Percentiles rank a stretch among this genome's conserved stretches.
Conservation (phyloP, 768 basidiomycete genomes). For the Trametes villosa region DNA sequence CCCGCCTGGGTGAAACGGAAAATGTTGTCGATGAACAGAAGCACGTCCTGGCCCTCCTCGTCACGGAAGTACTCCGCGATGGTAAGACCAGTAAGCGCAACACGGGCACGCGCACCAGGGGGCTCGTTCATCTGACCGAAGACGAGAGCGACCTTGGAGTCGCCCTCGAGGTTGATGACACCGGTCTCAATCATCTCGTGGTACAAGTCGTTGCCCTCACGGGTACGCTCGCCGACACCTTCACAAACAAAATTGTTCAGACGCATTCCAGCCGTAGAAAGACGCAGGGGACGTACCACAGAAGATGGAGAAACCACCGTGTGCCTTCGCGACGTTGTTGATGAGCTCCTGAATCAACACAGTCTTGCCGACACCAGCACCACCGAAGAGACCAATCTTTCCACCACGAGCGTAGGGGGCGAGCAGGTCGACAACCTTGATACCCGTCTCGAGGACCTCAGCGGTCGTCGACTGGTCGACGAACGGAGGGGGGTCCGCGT, state of each 20-base stretch:
- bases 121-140: constrained; percentile 99
- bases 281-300: constrained; percentile 60
- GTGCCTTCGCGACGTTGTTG: constrained; percentile 99
- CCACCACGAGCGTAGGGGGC: constrained; percentile 99
- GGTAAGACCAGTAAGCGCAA: constrained; percentile 97
- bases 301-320: constrained; percentile 99
- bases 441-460: constrained; percentile 99
- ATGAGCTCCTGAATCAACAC: constrained; percentile 99
- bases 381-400: constrained; percentile 99
- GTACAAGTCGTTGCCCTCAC: constrained; percentile 99
- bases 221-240: constrained; percentile 99
- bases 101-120: constrained; percentile 99
- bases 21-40: constrained; percentile 99
- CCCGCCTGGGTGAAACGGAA: constrained; percentile 99
- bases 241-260: background rate
- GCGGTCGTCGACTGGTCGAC: constrained; percentile 99
- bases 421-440: constrained; percentile 99
- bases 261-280: background rate
- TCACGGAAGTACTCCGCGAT: constrained; percentile 99
- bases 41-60: constrained; percentile 99
- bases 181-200: constrained; percentile 99
- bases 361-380: constrained; percentile 99
- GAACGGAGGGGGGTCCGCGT: constrained; percentile 96
- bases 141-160: constrained; percentile 99
- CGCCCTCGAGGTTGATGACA: constrained; percentile 99